Conservation (phyloP, 1,139 yeast species). For the Lodderomyces oxycetoniae region DNA sequence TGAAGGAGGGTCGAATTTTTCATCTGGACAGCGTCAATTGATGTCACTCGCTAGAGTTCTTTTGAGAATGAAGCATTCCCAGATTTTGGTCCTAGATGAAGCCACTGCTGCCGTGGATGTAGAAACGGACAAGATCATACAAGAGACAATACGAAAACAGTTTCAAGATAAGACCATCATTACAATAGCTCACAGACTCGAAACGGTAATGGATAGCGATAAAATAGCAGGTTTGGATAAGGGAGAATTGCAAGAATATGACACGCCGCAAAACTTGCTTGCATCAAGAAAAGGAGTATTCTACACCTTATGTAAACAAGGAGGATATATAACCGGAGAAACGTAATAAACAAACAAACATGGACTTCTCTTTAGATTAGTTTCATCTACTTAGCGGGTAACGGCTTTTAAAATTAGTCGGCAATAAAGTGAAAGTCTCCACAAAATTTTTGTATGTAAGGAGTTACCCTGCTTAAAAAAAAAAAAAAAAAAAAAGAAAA, state of each 20-base stretch:
- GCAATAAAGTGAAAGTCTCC: too few relatives aligned
- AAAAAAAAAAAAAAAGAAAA: background rate
- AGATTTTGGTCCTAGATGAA: slow-evolving; percentile 68
- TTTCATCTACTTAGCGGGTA: too few relatives aligned
- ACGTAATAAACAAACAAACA: too few relatives aligned
- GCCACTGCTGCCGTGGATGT: slow-evolving; percentile 86
- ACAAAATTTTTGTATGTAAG: too few relatives aligned
- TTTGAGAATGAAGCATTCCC: slow-evolving; percentile 49
- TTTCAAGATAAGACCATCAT: slow-evolving; percentile 65
- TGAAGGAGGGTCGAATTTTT: slow-evolving; percentile 71
- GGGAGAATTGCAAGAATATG: slow-evolving; percentile 69
- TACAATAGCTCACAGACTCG: slow-evolving; percentile 79
- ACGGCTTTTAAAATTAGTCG: too few relatives aligned
- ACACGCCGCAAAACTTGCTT: slow-evolving; percentile 40
- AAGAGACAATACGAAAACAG: slow-evolving; percentile 63
- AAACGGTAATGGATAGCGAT: slow-evolving; percentile 79
- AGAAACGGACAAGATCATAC: slow-evolving; percentile 71
- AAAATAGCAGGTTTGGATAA: slow-evolving; percentile 62
- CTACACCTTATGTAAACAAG: slow-evolving; percentile 17
- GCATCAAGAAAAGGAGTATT: slow-evolving; percentile 14
- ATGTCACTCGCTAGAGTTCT: slow-evolving; percentile 74
- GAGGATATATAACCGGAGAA: slow-evolving; percentile 17
- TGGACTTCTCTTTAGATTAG: too few relatives aligned
- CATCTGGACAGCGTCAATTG: slow-evolving; percentile 75
- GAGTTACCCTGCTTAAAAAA: too few relatives aligned